Base-by-base conservation (phyloP, 768 basidiomycete species). In the Hysterangium stoloniferum region DNA sequence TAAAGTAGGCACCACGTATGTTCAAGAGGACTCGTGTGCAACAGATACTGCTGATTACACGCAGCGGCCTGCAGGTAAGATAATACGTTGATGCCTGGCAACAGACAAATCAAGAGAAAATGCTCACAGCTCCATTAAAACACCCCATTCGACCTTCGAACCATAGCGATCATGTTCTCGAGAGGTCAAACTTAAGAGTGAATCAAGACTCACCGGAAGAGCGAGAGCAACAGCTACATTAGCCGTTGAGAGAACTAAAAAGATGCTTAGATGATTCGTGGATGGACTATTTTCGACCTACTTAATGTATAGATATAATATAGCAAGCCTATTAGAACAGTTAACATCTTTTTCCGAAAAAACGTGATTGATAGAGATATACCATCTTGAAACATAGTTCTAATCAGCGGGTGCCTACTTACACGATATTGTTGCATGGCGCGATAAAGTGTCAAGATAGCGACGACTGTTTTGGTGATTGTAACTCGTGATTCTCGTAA, bases 371-470 rank as follows among this genome's bases (percentile, higher is more conserved):
- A 34, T 48, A 25, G 9, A 24, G 9, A 25, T 28, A 19, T 15
- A 48, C 47, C 47, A 48, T 48, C 47, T 36, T 48, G 47, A 36
- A 48, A 48, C 47, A 48, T 48, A 1, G 33, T 48, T 19, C 20
- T 29, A 11, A 48, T 17, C 15, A 48, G 13, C 34, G 47, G 47
- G 29, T 48, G 20, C n/a, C 29, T 1, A n/a, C 19, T 36, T 4
- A 22, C 4, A 15, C 47, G 47, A 24, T 48, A 48, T 24, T 48
- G n/a, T 48, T 36, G 12, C 25, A 48, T 17, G 15, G 34, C 47
- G 4, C 47, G 47, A 24, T 35, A 36, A 20, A 48, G 19, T 24
- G 47, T 36, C 34, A 48, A 29, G 15, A 22, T 15, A 24, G 47
- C 47, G 25, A 37, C 7, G 1, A 48, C 47, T 48, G 40, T 37